A percentile compares a stretch with the other conserved stretches of the same genome.
These are phyloP conservation scores for Protomyces lactucae-debilis DNA, from an alignment of 1,139 yeast genomes.

Conservation along the genomic window DNA sequence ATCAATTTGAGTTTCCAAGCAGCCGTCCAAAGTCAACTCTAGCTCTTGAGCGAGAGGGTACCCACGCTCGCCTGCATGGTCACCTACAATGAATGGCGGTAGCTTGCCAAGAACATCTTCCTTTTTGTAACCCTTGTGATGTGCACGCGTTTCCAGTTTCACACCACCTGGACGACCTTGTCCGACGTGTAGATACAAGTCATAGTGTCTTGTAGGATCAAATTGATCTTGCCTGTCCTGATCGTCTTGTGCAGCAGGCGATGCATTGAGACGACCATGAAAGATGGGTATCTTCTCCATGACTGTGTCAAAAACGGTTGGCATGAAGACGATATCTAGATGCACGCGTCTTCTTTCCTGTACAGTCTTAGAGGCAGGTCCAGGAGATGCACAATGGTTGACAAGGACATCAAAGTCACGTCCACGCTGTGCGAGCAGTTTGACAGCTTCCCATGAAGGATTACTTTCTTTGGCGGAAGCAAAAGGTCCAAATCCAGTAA, in stretches of 20 bases:
- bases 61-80: background rate
- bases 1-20: slow-evolving; percentile 38
- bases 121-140: slow-evolving; percentile 4
- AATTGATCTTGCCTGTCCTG: background rate
- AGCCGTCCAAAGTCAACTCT: background rate
- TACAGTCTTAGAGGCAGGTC: background rate
- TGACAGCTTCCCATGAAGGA: slow-evolving; percentile 24
- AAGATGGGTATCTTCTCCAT: background rate
- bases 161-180: slow-evolving; percentile 12
- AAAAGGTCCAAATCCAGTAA: slow-evolving; percentile 22
- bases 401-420: background rate
- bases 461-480: background rate
- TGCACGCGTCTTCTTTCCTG: background rate
- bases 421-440: slow-evolving; percentile 6
- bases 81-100: slow-evolving; percentile 1
- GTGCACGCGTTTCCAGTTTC: slow-evolving; percentile 3
- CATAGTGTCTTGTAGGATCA: slow-evolving; percentile 5
- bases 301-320: slow-evolving; percentile 2
- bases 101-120: slow-evolving; percentile 4
- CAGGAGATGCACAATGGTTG: background rate
- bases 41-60: background rate
- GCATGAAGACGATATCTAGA: slow-evolving; percentile 2
- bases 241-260: background rate
- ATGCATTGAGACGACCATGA: slow-evolving; percentile 1
- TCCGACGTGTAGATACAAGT: slow-evolving; percentile 10